Evolutionary conservation across 2,329 filamentous ascomycete species (phyloP).

Genomic region (Calonectria multiphialidica): DNA sequence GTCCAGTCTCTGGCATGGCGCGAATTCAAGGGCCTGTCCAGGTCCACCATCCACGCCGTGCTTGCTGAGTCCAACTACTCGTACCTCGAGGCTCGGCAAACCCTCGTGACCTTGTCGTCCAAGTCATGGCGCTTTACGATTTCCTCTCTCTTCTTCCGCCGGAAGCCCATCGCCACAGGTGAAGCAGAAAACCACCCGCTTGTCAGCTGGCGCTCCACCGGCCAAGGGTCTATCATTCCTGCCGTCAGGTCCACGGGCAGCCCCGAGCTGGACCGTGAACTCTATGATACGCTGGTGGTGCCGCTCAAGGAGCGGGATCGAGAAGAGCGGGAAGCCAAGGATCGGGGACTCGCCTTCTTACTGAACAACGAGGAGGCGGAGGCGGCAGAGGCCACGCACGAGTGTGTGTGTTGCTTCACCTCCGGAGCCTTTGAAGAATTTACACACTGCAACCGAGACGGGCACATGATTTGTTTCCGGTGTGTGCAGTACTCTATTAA

Average conservation of each 20-base stretch:
- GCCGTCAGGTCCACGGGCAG: conserved; percentile 75
- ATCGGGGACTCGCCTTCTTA: conserved; percentile 64
- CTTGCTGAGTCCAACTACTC: conserved; percentile 85
- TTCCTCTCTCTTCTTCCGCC: conserved; percentile 76
- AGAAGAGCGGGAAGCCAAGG: conserved; percentile 60
- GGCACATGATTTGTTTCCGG: conserved; percentile 82
- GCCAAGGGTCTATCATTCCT: conserved; percentile 68
- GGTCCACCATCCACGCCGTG: conserved; percentile 81
- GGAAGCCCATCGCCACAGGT: conserved; percentile 66
- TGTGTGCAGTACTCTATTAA: conserved; percentile 86
- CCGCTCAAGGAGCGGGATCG: conserved; percentile 63
- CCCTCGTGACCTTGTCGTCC: conserved; percentile 75
- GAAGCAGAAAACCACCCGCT: conserved; percentile 72
- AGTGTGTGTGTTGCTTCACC: conserved; percentile 85
- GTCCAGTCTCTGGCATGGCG: conserved; percentile 76
- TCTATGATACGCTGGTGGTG: conserved; percentile 68
- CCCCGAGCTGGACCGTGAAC: conserved; percentile 71
- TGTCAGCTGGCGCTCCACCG: conserved; percentile 70
- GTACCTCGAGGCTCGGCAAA: conserved; percentile 78
- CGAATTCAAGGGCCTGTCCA: conserved; percentile 81
- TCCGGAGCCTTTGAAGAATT: conserved; percentile 80
- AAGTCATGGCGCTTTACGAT: conserved; percentile 85
- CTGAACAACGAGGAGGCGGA: conserved; percentile 72
- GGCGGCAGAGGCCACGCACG: conserved; percentile 66
- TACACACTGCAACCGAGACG: conserved; percentile 75